Conservation (phyloP, 2,329 filamentous ascomycete species). For the Claviceps maximensis region DNA sequence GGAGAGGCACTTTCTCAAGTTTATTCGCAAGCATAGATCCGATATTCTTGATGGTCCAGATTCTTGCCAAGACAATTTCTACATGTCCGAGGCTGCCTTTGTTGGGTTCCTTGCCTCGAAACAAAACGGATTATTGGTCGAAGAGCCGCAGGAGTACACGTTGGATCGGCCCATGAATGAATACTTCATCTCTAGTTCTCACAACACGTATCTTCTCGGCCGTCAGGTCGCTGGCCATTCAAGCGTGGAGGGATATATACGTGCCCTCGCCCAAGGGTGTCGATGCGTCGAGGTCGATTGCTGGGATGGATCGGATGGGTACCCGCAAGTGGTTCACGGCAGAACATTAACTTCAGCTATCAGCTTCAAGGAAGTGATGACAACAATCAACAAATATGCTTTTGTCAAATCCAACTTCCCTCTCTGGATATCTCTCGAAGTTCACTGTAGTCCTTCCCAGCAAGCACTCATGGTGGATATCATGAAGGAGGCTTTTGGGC, state of each 20-base stretch:
- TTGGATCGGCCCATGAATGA: conserved; percentile 84
- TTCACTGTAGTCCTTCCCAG: conserved; percentile 76
- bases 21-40: conserved; percentile 44
- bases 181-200: conserved; percentile 96
- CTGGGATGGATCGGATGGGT: conserved; percentile 84
- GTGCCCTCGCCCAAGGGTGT: conserved; percentile 74
- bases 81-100: conserved; percentile 67
- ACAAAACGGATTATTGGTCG: conserved; percentile 54
- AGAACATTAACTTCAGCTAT: conserved; percentile 80
- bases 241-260: conserved; percentile 90
- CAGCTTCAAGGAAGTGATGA: conserved; percentile 81
- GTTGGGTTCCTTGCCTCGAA: conserved; percentile 64
- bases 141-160: conserved; percentile 44
- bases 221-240: conserved; percentile 82
- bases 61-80: conserved; percentile 30
- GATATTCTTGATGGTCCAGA: conserved; percentile 32
- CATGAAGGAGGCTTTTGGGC: conserved; percentile 72
- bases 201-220: conserved; percentile 93
- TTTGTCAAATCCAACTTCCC: conserved; percentile 81
- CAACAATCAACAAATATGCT: conserved; percentile 86
- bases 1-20: conserved; percentile 59
- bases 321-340: conserved; percentile 84
- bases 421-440: conserved; percentile 87
- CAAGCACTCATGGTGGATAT: conserved; percentile 81
- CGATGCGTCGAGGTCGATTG: conserved; percentile 96